Base-by-base conservation (phyloP, 148 eudicot species). In the Linanthus parryae region DNA sequence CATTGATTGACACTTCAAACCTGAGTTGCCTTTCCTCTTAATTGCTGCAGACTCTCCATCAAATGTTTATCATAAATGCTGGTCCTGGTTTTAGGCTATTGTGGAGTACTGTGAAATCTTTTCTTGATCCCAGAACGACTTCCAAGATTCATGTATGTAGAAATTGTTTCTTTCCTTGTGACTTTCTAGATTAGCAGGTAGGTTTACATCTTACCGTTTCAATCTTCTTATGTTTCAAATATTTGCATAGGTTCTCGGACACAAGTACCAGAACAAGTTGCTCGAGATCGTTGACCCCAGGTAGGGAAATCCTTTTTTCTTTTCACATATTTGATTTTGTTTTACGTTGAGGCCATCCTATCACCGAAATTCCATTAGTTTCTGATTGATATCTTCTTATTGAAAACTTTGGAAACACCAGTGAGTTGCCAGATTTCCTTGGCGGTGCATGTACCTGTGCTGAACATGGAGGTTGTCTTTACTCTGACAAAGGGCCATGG, bases 401-500 rank as follows among this genome's bases (percentile, higher is more conserved):
- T 44, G 34, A 42, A 45, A 44, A 43, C 35, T 65, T 25, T 22
- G 58, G 24, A n/a, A 14, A 63, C 26, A 35, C 20, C 76, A 90
- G 97, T 76, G 86, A 90, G 71, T 68, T 90, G 62, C 97, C 97
- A n/a, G 92, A 81, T 26, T 90, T 90, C 50, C 67, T 90, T 63
- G 97, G 97, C 12, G 97, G 97, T 35, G 72, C 73, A 41, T 90
- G 97, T 71, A 74, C 81, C 52, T 90, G 97, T 68, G 82, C 77
- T 34, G 89, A 74, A 31, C 73, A 74, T 56, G 97, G 95, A 29
- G 95, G 94, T 19, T 90, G 97, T 65, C 81, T 90, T 73, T 67
- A 36, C 42, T 83, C 97, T 48, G 97, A 90, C 45, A 90, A 83
- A 63, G 97, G 97, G 16, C 97, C 97, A 40, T 90, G 97, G 97